phyloP scores from a whole-genome alignment of 139 green algal genomes.

The Monoraphidium neglectum region DNA sequence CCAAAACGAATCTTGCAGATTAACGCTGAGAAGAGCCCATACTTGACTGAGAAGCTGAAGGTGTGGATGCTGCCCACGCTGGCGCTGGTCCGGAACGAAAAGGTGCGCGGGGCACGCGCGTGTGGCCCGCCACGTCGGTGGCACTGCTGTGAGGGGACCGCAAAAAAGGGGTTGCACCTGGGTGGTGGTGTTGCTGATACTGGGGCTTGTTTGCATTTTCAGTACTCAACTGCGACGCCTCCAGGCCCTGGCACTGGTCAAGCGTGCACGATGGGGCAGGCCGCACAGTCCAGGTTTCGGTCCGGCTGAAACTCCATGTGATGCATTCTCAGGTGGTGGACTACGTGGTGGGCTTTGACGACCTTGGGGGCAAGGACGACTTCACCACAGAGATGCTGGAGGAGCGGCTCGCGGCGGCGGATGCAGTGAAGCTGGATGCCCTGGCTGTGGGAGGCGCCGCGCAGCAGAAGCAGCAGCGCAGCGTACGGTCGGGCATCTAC shows the following conservation, averaged over 20 bases:
- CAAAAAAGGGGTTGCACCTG: not conserved
- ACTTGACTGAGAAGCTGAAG: constrained; percentile 83
- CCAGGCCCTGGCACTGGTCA: no score
- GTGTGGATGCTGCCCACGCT: constrained; percentile 96
- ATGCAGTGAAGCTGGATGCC: constrained; percentile 6
- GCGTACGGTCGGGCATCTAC: constrained; percentile 36
- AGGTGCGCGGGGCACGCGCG: constrained; percentile 46
- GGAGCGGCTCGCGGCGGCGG: constrained; percentile 45
- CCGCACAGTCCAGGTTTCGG: no score
- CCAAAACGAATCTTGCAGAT: constrained; percentile 55
- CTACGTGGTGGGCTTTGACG: constrained; percentile 73
- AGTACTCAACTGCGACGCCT: no score
- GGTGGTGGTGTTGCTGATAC: no score
- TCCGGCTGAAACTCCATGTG: no score
- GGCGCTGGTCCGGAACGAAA: constrained; percentile 88
- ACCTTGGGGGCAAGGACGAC: constrained; percentile 65
- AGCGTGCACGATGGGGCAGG: no score
- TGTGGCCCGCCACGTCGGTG: no score
- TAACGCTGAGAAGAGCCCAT: constrained; percentile 95
- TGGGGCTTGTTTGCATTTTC: no score
- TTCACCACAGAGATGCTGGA: constrained; percentile 60
- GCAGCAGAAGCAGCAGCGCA: constrained; percentile 46
- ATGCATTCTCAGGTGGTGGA: constrained; percentile 40
- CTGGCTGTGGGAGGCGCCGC: constrained; percentile 25
- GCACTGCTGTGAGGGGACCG: not conserved